Base-by-base conservation (phyloP, 2,329 filamentous ascomycete genomes). In the Nakataea oryzae region DNA sequence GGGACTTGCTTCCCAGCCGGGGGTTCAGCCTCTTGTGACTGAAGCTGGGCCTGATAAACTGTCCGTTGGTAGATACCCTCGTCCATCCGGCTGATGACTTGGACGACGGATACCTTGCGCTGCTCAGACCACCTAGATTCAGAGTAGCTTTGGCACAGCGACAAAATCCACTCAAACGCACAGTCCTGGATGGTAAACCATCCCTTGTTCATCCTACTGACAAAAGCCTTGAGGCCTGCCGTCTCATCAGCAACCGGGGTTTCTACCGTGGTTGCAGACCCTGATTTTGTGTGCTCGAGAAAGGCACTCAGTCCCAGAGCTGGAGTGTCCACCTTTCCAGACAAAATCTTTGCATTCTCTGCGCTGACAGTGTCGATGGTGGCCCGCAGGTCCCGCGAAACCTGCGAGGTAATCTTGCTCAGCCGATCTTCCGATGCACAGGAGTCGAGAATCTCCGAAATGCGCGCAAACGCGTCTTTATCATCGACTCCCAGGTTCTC, bases 261-360 rank as follows among this genome's bases (percentile, higher is more conserved):
- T n/a, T 75, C 76, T 1, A 74, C 73, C 27, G 78, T 74, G 59
- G 79, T 66, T 83, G 79, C 0, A 81, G 78, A 3, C 79, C 78
- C 0, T 4, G 81, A 75, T 65, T 86, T 86, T 1, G 84, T 81
- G 67, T 87, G 83, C 66, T 88, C 85, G 4, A 88, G 76, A 66
- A 88, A 87, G 4, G 83, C 84, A 1, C 81, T 84, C 21, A 86
- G 75, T 11, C 82, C 82, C 32, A 83, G 73, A 13, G 78, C 77
- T 0, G 79, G 75, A 27, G 77, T 74, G 57, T 83, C 80, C 62
- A 80, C 80, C 65, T 84, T 84, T 64, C 74, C 79, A 14, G 85
- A 70, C 13, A 86, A 70, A 6, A 82, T 74, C 64, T 77, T 79
- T 0, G 81, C 81, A 8, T 76, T 76, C n/a, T 83, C 80, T 62